These are phyloP conservation scores for Calonectria pseudoturangicola DNA, from an alignment of 2,329 filamentous ascomycete species.

Conservation along the genomic window DNA sequence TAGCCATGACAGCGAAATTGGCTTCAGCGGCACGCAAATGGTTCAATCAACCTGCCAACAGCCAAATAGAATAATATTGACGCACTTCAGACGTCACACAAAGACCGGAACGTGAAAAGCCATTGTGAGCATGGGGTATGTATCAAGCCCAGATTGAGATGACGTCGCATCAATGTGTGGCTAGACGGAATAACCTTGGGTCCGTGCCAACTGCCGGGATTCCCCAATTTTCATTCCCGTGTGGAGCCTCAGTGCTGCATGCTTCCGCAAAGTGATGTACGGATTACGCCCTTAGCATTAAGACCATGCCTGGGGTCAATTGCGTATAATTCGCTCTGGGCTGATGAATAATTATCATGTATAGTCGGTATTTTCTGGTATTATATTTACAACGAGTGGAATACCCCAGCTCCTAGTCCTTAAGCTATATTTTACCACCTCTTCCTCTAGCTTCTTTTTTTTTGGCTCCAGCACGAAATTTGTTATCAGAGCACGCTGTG, in stretches of 20 bases:
- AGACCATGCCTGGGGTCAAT: too few relatives aligned
- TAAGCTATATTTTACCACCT: too few relatives aligned
- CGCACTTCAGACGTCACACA: background rate
- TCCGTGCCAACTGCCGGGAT: conserved; percentile 2
- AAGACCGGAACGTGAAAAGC: background rate
- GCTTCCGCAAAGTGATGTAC: too few relatives aligned
- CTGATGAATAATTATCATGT: too few relatives aligned
- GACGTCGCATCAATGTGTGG: conserved; percentile 13
- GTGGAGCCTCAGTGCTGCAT: background rate
- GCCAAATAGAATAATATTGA: background rate
- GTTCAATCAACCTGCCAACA: background rate
- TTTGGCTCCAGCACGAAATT: too few relatives aligned
- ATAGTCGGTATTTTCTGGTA: too few relatives aligned
- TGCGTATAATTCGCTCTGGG: too few relatives aligned
- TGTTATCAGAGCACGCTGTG: background rate
- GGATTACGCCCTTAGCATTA: too few relatives aligned
- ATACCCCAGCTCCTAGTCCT: too few relatives aligned
- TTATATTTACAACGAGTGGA: too few relatives aligned
- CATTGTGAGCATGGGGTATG: background rate
- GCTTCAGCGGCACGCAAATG: background rate
- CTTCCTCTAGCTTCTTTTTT: too few relatives aligned
- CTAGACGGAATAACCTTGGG: conserved; percentile 29
- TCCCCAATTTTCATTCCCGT: conserved; percentile 8
- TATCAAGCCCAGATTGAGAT: background rate
- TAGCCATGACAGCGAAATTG: background rate